phyloP scores from a whole-genome alignment of 768 basidiomycete genomes.

The Agaricus subrufescens region DNA sequence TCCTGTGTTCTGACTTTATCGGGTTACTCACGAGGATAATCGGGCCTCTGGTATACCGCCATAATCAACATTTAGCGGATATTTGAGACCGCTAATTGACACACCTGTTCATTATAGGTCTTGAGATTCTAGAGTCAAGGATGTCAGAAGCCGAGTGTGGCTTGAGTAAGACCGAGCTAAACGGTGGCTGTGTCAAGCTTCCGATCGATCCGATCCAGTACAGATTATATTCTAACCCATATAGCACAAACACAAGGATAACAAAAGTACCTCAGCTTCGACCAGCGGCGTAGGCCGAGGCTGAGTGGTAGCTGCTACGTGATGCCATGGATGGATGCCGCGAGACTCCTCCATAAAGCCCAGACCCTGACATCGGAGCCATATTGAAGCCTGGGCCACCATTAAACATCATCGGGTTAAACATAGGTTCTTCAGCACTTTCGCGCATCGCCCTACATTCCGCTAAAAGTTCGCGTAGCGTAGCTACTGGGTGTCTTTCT shows the following conservation, averaged over 20 bases:
- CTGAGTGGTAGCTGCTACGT: neutral
- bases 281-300: neutral
- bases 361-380: neutral
- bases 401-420: slow-evolving; percentile 13
- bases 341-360: neutral
- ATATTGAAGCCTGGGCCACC: slow-evolving; percentile 4
- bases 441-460: slow-evolving; percentile 52
- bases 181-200: too few relatives aligned
- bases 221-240: neutral
- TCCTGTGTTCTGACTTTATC: neutral
- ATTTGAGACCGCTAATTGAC: neutral
- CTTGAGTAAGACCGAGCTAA: too few relatives aligned
- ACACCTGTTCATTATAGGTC: slow-evolving; percentile 3
- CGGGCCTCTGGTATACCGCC: slow-evolving; percentile 14
- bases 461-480: slow-evolving; percentile 47
- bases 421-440: slow-evolving; percentile 35
- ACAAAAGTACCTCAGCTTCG: neutral
- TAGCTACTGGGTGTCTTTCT: slow-evolving; percentile 23
- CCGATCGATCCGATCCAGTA: too few relatives aligned
- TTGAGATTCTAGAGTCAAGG: too few relatives aligned
- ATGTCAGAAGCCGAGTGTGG: too few relatives aligned
- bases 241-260: neutral
- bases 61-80: too few relatives aligned
- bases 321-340: neutral
- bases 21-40: slow-evolving; percentile 17